Base-by-base conservation (phyloP, 768 basidiomycete genomes). In the Boletus rubropictus region DNA sequence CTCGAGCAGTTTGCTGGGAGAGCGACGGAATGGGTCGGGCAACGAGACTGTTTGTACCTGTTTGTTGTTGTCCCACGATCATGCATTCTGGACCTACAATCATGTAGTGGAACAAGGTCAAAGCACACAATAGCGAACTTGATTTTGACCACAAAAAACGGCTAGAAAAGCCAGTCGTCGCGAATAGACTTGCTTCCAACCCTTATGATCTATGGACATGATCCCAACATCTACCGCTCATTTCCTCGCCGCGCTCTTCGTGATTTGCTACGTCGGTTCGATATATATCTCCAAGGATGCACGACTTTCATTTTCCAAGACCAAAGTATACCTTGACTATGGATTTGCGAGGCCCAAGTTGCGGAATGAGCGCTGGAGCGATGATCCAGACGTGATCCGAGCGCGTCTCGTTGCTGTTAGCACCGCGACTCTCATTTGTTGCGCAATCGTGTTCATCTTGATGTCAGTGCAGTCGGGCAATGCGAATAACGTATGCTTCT, bases 371-470 rank as follows among this genome's bases (percentile, higher is more conserved):
- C 69, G 76, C 18, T 82, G 80, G 78, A 75, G 94, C 51, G 86
- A 97, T 61, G 86, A 95, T 58, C 84, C 92, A 1, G 76, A 76
- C 32, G 88, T 95, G 5, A 92, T 98, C 50, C 73, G 76, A n/a
- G 83, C 86, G 5, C 75, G 95, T 18, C 68, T 96, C 44, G 59
- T 72, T 14, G 85, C 86, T 4, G 92, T 85, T 5, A 70, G 71
- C 21, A 35, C 77, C 22, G 83, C 84, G 35, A 89, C 88, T 2
- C 34, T 78, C 0, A 48, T 76, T 1, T 83, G 81, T 54, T 79
- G 85, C 37, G 55, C 61, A 5, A 63, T 73, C 1, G 74, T 92
- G 7, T 75, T 71, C 36, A 52, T 58, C 54, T 51, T 82, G 40
- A 53, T 80, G 46, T 69, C 62, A 57, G 37, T 39, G 15, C 37